Evolutionary conservation across 179 eudicot genomes (phyloP).

Genomic region (Spinacia oleracea): DNA sequence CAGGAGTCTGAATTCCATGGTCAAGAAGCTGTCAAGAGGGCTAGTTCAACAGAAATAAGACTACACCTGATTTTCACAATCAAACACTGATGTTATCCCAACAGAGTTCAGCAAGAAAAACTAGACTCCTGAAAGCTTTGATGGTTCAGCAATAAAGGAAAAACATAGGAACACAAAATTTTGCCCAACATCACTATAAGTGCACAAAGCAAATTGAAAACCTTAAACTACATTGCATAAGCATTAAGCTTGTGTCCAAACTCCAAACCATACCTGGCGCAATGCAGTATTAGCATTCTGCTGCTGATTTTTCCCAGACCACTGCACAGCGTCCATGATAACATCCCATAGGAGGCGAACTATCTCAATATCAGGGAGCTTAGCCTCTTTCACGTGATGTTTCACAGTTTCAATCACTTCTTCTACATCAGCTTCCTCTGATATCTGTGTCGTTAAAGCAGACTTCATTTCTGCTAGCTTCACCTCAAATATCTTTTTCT

Average conservation of each 20-base stretch:
- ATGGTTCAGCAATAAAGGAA: neutral
- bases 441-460: conserved; percentile 75
- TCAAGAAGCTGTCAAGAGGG: neutral
- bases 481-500: conserved; percentile 92
- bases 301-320: conserved; percentile 99
- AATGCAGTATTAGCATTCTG: conserved; percentile 94
- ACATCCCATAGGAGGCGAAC: conserved; percentile 93
- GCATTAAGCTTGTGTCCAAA: neutral
- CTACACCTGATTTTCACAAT: neutral
- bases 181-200: neutral
- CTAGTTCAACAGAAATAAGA: neutral
- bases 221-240: neutral
- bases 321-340: conserved; percentile 96
- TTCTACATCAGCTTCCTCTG: conserved; percentile 80
- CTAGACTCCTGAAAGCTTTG: neutral
- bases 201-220: neutral
- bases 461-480: conserved; percentile 93
- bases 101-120: no score
- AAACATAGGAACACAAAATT: neutral
- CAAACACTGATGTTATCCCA: neutral
- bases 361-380: conserved; percentile 88
- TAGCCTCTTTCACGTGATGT: conserved; percentile 85
- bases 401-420: conserved; percentile 91
- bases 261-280: conserved; percentile 69
- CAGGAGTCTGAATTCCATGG: neutral